Conservation (phyloP, 2,329 filamentous ascomycete genomes). For the Pseudogymnoascus destructans region DNA sequence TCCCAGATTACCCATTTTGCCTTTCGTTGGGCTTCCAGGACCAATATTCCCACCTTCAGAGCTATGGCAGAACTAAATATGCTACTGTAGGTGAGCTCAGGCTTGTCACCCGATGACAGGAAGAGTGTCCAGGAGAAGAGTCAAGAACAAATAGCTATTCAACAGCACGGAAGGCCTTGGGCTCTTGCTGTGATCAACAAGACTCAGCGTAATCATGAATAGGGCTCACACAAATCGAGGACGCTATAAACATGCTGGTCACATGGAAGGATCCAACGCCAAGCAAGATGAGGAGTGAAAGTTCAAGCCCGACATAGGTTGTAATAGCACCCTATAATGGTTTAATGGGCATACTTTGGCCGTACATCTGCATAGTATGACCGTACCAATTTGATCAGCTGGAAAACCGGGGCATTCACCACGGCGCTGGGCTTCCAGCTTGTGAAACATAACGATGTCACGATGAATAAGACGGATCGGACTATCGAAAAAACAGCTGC, state of each 20-base stretch:
- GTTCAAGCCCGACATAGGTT: conserved; percentile 18
- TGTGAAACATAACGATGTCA: conserved; percentile 22
- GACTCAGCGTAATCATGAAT: conserved; percentile 14
- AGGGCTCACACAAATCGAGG: conserved; percentile 20
- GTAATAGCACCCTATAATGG: conserved; percentile 16
- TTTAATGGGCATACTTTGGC: conserved; percentile 11
- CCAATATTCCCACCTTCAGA: conserved; percentile 10
- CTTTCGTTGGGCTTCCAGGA: conserved; percentile 16
- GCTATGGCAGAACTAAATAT: conserved; percentile 11
- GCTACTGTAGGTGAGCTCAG: conserved; percentile 13
- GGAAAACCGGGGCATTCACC: conserved; percentile 23
- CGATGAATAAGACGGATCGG: conserved; percentile 23
- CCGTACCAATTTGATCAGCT: conserved; percentile 23
- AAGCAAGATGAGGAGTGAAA: conserved; percentile 22
- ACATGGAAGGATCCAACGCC: conserved; percentile 11
- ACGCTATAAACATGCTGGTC: conserved; percentile 24
- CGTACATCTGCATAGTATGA: background rate
- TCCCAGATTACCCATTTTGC: conserved; percentile 20
- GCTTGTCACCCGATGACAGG: conserved; percentile 19
- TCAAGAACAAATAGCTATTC: conserved; percentile 31
- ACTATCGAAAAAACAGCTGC: conserved; percentile 26
- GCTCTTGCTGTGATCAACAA: conserved; percentile 26
- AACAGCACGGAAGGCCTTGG: conserved; percentile 33
- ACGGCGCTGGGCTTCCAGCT: conserved; percentile 22
- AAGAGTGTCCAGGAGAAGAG: conserved; percentile 34